Conservation (phyloP, 352 stramenopile genomes). For the Globisporangium okanoganense region DNA sequence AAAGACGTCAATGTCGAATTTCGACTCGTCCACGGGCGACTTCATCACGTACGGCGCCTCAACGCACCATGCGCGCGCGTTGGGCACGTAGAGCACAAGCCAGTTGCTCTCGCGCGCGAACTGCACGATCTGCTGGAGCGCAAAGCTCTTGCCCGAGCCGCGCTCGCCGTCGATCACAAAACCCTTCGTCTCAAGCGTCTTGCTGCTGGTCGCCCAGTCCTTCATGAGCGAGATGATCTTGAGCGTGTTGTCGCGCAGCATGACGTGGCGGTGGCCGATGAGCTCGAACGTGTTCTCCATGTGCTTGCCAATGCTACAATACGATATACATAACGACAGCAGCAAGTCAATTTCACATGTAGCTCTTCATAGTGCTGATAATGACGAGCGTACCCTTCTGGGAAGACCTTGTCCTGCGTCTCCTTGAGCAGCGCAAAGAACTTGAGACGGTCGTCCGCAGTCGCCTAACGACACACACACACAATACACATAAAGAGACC, state of each 20-base stretch:
- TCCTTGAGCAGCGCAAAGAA: slow-evolving; percentile 80
- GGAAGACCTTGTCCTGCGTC: slow-evolving; percentile 67
- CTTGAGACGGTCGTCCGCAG: slow-evolving; percentile 58
- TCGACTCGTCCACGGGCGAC: slow-evolving; percentile 70
- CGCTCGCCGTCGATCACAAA: slow-evolving; percentile 82
- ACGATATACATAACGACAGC: neutral
- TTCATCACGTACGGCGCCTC: slow-evolving; percentile 85
- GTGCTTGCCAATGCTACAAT: slow-evolving; percentile 52
- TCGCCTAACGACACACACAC: slow-evolving; percentile 29
- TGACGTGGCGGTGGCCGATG: slow-evolving; percentile 76
- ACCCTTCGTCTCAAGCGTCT: slow-evolving; percentile 31
- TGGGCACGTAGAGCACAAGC: slow-evolving; percentile 82
- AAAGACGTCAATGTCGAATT: slow-evolving; percentile 86
- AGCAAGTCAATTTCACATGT: neutral
- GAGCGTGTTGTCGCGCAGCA: slow-evolving; percentile 77
- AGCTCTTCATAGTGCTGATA: neutral
- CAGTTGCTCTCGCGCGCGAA: slow-evolving; percentile 82
- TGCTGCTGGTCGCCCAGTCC: slow-evolving; percentile 61
- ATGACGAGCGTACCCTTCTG: slow-evolving; percentile 43
- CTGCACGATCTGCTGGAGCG: slow-evolving; percentile 86
- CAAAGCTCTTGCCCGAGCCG: slow-evolving; percentile 78
- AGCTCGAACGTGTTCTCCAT: slow-evolving; percentile 82
- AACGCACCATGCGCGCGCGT: slow-evolving; percentile 69
- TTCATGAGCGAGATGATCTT: slow-evolving; percentile 75
- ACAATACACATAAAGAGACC: neutral